phyloP scores from a whole-genome alignment of 2,329 filamentous ascomycete genomes.

The Cladosporium sphaerospermum region DNA sequence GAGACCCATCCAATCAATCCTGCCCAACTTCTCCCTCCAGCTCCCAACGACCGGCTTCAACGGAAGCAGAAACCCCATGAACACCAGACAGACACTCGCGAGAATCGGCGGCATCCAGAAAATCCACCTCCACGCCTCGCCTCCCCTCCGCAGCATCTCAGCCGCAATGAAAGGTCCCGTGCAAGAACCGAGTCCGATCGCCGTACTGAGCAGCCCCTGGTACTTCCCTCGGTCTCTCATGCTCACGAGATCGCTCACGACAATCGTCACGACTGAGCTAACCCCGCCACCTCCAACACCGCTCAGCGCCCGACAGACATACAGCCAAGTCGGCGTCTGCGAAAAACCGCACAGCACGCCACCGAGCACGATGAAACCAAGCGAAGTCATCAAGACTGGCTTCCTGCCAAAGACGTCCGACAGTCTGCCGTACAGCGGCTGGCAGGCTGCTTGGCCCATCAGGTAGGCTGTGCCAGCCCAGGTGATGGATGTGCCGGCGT shows the following conservation, averaged over 20 bases:
- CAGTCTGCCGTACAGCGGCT: conserved; percentile 54
- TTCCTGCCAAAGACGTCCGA: conserved; percentile 42
- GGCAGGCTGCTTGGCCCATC: conserved; percentile 56
- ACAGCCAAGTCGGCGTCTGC: conserved; percentile 7
- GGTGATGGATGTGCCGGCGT: conserved; percentile 35
- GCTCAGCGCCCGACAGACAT: conserved; percentile 3
- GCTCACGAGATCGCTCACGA: conserved; percentile 45
- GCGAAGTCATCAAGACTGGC: conserved; percentile 43
- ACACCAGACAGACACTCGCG: not conserved
- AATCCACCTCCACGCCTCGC: conserved; percentile 9
- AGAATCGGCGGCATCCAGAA: conserved; percentile 5
- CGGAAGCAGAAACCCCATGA: conserved; percentile 4
- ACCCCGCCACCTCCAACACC: conserved; percentile 64
- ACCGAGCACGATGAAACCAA: not conserved
- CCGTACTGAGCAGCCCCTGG: conserved; percentile 2
- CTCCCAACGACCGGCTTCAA: conserved; percentile 1
- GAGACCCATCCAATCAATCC: conserved; percentile 6
- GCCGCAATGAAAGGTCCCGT: conserved; percentile 5
- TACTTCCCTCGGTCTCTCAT: conserved; percentile 10
- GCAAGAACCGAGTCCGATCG: conserved; percentile 1
- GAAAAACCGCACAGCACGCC: conserved; percentile 4
- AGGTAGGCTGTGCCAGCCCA: conserved; percentile 51
- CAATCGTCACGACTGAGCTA: conserved; percentile 61
- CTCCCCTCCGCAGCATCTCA: conserved; percentile 7
- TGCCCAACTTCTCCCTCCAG: conserved; percentile 5